These are phyloP conservation scores for Colletotrichum destructivum DNA, from an alignment of 2,329 filamentous ascomycete genomes.

Conservation along the genomic window DNA sequence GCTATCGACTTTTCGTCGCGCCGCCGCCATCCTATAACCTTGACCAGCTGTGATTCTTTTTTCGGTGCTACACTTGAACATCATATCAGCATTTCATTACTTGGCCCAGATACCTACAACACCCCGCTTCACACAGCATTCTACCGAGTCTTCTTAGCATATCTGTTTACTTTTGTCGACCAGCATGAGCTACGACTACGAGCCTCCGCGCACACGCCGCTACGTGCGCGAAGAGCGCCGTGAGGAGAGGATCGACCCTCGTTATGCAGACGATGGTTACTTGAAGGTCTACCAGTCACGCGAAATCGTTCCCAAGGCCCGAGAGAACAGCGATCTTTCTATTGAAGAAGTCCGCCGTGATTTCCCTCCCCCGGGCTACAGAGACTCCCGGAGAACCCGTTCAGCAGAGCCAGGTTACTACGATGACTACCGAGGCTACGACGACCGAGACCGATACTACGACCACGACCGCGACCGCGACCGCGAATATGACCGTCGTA, in stretches of 20 bases:
- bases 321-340: conserved; percentile 81
- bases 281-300: conserved; percentile 61
- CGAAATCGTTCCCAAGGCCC: conserved; percentile 71
- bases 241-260: conserved; percentile 63
- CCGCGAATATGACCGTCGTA: conserved; percentile 63
- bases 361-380: conserved; percentile 80
- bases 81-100: neutral
- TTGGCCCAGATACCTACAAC: conserved; percentile 13
- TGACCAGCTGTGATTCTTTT: neutral
- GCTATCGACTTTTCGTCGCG: neutral
- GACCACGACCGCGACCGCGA: conserved; percentile 64
- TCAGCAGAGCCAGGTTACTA: conserved; percentile 75
- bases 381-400: conserved; percentile 72
- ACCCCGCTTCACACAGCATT: conserved; percentile 23
- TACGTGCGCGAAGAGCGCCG: conserved; percentile 70
- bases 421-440: conserved; percentile 63
- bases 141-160: conserved; percentile 12
- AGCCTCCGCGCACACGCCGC: conserved; percentile 61
- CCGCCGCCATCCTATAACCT: neutral
- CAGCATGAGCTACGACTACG: conserved; percentile 67
- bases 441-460: conserved; percentile 64
- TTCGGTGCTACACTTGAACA: neutral
- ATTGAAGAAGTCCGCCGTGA: conserved; percentile 89
- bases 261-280: conserved; percentile 69
- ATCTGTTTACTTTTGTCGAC: neutral